Evolutionary conservation across 495 filamentous ascomycete genomes (phyloP), one percentile per base, ranked within the genome.

Genomic region (Gamarada debralockiae): DNA sequence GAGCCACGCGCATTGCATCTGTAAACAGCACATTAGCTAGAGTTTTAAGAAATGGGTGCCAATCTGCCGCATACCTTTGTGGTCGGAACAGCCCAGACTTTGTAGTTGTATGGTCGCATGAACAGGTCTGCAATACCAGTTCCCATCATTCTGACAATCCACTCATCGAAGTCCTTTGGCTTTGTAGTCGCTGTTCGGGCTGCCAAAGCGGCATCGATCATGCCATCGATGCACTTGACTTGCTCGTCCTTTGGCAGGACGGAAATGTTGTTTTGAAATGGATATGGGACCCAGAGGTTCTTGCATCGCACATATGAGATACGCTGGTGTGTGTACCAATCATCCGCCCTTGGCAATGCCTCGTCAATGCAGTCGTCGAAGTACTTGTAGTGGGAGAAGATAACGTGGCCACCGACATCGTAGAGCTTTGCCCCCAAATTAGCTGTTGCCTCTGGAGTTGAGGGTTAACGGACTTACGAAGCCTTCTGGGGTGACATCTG

Each of bases 331-430:
- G 82, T 90, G 71, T 89, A 96, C 93, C 93, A 98, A 76, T 98
- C 95, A 45, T 88, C 83, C 45, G 87, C 80, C 70, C 90, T 89
- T 58, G 93, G 95, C 39, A 98, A 82, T 50, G 93, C 93, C 76
- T 98, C 92, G 65, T 96, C 77, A 68, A 98, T 87, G 76, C 90
- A 95, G 75, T 98, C 95, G 73, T 98, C 93, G 70, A 98, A 98
- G 84, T 98, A 98, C 74, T 96, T 96, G 84, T 97, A 98, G 81
- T 98, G 93, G 55, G 93, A 98, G 82, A 98, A 98, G 72, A 98
- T 97, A 74, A 98, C 93, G 73, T 98, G 93, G 61, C 93, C 93
- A 67, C 93, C 93, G 63, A 98, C 93, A 78, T 98, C 93, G 78
- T 96, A 98, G 60, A 98, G 85, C 92, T 97, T 14, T 8, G 62